Percentiles rank a stretch among this genome's conserved stretches.
These are phyloP conservation scores for Cocos nucifera DNA, from an alignment of 176 grass and related monocot species.

Conservation along the genomic window DNA sequence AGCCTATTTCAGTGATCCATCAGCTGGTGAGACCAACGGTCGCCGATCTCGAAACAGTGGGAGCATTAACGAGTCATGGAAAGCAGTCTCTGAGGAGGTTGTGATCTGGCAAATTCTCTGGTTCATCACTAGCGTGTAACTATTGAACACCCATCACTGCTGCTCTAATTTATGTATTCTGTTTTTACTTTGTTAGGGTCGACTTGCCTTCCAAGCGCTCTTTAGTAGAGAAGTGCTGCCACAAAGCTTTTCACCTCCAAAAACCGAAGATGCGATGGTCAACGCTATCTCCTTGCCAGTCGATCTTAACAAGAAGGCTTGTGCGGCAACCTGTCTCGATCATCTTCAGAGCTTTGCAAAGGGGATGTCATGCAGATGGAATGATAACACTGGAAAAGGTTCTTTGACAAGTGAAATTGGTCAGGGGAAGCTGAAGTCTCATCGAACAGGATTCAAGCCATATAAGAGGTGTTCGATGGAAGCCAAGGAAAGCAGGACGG, in stretches of 20 bases:
- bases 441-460: slow-evolving; percentile 85
- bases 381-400: background rate
- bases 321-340: too few species aligned
- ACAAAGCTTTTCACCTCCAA: too few species aligned
- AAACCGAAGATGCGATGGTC: background rate
- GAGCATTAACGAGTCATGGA: background rate
- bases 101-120: background rate
- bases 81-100: slow-evolving; percentile 8
- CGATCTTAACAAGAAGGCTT: background rate
- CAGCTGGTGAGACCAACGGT: background rate
- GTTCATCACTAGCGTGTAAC: background rate
- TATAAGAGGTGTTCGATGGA: slow-evolving; percentile 88
- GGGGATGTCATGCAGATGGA: background rate
- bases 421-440: slow-evolving; percentile 48
- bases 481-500: slow-evolving; percentile 60
- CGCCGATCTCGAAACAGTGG: background rate
- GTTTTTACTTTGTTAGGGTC: background rate
- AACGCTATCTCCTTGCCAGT: background rate
- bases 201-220: background rate
- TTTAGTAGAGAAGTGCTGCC: too few species aligned
- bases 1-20: background rate
- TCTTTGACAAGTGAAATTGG: background rate
- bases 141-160: background rate
- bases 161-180: slow-evolving; percentile 3
- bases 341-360: background rate